phyloP scores from a whole-genome alignment of 352 stramenopile genomes.

The Pythium sp. region DNA sequence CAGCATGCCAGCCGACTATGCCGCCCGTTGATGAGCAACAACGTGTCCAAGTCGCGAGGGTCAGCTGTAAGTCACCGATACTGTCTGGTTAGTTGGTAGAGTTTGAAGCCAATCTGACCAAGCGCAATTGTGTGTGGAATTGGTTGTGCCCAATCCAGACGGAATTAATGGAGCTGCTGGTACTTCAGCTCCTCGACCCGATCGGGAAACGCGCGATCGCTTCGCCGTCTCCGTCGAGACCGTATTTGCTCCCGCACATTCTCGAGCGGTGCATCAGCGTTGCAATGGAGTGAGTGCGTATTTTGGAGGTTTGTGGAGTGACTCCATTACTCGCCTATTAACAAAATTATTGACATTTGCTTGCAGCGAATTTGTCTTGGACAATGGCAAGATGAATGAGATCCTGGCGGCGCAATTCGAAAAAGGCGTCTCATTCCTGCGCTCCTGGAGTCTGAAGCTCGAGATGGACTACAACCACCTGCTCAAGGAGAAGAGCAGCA shows the following conservation, averaged over 20 bases:
- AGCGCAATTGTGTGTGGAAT: background rate
- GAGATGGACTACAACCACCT: constrained; percentile 51
- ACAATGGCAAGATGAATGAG: constrained; percentile 45
- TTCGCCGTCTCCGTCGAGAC: constrained; percentile 35
- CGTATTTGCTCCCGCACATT: constrained; percentile 47
- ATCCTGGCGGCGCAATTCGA: constrained; percentile 42
- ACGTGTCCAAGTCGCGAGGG: constrained; percentile 14
- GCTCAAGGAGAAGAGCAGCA: background rate
- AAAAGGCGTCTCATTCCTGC: constrained; percentile 42
- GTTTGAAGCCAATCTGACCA: background rate
- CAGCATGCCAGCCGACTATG: constrained; percentile 16
- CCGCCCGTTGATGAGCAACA: constrained; percentile 7
- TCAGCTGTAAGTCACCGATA: constrained; percentile 10
- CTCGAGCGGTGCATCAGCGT: constrained; percentile 57
- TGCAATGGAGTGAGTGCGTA: constrained; percentile 42
- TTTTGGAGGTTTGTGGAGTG: too few relatives aligned
- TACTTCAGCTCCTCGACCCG: constrained; percentile 47
- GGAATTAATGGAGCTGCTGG: constrained; percentile 49
- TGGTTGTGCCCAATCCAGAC: constrained; percentile 22
- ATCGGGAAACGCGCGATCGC: constrained; percentile 39
- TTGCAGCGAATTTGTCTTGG: constrained; percentile 37
- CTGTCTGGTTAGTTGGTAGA: background rate
- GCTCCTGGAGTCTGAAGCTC: constrained; percentile 40
- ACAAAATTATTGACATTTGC: background rate
- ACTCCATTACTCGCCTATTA: background rate